phyloP scores from a whole-genome alignment of 2,329 filamentous ascomycete genomes.

The Cladobotryum protrusum region DNA sequence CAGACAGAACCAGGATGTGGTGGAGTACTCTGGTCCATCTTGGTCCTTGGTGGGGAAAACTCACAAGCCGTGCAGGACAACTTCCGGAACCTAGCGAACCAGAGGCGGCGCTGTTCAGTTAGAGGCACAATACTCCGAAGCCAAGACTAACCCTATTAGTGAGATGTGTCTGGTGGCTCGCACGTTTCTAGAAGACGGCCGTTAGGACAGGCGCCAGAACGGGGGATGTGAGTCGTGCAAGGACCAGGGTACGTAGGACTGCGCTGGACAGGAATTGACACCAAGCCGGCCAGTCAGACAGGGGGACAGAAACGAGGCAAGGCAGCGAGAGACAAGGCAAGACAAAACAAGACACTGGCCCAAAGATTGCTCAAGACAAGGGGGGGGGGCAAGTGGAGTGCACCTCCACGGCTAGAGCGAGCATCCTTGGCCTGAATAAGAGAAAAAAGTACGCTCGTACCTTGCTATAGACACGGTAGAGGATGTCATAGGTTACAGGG shows the following conservation, averaged over 20 bases:
- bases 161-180: conserved; percentile 18
- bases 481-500: conserved; percentile 8
- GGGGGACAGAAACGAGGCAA: conserved; percentile 2
- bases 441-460: background rate
- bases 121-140: conserved; percentile 28
- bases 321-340: conserved; percentile 5
- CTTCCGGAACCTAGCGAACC: conserved; percentile 11
- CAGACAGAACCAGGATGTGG: conserved; percentile 6
- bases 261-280: background rate
- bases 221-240: background rate
- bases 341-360: conserved; percentile 8
- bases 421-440: conserved; percentile 8
- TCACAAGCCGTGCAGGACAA: conserved; percentile 11
- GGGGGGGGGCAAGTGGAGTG: conserved; percentile 7
- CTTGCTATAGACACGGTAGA: conserved; percentile 1
- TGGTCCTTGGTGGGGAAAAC: conserved; percentile 1
- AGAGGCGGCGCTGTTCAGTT: conserved; percentile 14
- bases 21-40: conserved; percentile 10
- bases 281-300: background rate
- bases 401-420: conserved; percentile 6
- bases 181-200: conserved; percentile 28
- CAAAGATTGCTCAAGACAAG: conserved; percentile 1
- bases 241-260: too few species aligned
- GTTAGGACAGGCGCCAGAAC: conserved; percentile 9
- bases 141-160: conserved; percentile 11